Conservation (phyloP, 805 yeast genomes). For the Ogataea pignaliae region DNA sequence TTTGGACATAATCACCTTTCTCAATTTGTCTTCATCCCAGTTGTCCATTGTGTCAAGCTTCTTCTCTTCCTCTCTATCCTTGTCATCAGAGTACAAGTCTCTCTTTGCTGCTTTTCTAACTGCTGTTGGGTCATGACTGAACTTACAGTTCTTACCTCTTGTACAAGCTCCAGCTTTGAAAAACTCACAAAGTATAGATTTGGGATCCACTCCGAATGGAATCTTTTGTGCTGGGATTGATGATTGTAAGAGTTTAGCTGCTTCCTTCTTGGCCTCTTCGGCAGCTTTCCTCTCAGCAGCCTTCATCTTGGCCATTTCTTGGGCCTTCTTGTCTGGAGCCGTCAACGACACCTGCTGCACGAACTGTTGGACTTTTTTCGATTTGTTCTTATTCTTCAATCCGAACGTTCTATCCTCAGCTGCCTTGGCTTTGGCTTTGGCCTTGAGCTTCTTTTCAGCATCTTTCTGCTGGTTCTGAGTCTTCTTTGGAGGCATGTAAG, state of each 20-base stretch:
- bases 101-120: slow-evolving; percentile 88
- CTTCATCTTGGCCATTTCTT: slow-evolving; percentile 54
- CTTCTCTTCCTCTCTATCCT: slow-evolving; percentile 41
- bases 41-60: slow-evolving; percentile 81
- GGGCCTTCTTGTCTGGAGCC: slow-evolving; percentile 43
- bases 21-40: slow-evolving; percentile 96
- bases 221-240: slow-evolving; percentile 73
- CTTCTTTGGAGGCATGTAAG: slow-evolving; percentile 77
- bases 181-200: slow-evolving; percentile 83
- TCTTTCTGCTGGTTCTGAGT: slow-evolving; percentile 39
- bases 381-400: slow-evolving; percentile 90
- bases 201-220: slow-evolving; percentile 97
- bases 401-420: slow-evolving; percentile 92
- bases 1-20: slow-evolving; percentile 80
- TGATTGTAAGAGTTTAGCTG: slow-evolving; percentile 67
- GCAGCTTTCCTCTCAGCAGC: slow-evolving; percentile 90
- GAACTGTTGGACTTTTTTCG: slow-evolving; percentile 78
- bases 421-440: slow-evolving; percentile 54
- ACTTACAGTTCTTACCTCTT: slow-evolving; percentile 83
- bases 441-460: slow-evolving; percentile 58
- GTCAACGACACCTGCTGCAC: slow-evolving; percentile 67
- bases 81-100: slow-evolving; percentile 88
- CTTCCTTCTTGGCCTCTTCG: slow-evolving; percentile 85
- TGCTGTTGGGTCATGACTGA: slow-evolving; percentile 80
- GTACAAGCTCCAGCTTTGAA: slow-evolving; percentile 83